A percentile compares a stretch with the other conserved stretches of the same genome.
Evolutionary conservation across 192 early-diverging fungal species (phyloP).

Genomic region (Geranomyces variabilis): DNA sequence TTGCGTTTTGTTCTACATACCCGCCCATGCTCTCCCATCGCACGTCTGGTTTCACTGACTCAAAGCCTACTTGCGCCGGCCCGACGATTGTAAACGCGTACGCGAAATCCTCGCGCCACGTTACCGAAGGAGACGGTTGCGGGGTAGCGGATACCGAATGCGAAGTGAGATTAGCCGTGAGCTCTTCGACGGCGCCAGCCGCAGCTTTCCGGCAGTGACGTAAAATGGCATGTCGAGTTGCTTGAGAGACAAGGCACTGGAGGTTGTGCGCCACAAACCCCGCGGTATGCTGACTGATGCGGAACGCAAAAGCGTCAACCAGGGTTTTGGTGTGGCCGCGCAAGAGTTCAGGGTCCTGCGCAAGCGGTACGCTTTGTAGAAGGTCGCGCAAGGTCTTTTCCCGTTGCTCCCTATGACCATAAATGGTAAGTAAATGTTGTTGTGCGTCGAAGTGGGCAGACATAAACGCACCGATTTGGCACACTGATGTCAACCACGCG

Average conservation of each 20-base stretch:
- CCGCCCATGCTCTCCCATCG: slow-evolving; percentile 76
- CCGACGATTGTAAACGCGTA: slow-evolving; percentile 60
- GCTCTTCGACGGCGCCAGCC: slow-evolving; percentile 3
- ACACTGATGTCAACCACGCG: slow-evolving; percentile 23
- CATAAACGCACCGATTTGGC: slow-evolving; percentile 23
- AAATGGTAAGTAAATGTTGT: neutral
- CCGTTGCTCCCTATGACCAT: slow-evolving; percentile 17
- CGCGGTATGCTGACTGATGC: slow-evolving; percentile 47
- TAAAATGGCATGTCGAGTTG: slow-evolving; percentile 34
- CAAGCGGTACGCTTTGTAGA: slow-evolving; percentile 2
- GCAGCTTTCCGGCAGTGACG: slow-evolving; percentile 39
- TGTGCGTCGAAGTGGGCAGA: too few species aligned
- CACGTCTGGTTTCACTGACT: slow-evolving; percentile 47
- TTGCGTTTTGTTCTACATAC: slow-evolving; percentile 39
- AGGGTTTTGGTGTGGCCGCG: neutral
- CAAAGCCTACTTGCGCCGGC: slow-evolving; percentile 68
- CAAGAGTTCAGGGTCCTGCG: neutral
- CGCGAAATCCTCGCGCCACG: slow-evolving; percentile 52
- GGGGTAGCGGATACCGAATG: neutral
- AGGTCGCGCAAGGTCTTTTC: slow-evolving; percentile 7
- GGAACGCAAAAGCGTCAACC: neutral
- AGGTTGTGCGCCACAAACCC: slow-evolving; percentile 66
- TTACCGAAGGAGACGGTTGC: neutral
- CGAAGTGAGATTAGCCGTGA: neutral
- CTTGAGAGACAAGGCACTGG: slow-evolving; percentile 29